phyloP scores from a whole-genome alignment of 2,329 filamentous ascomycete species.

The Xylariomycetidae sp. region DNA sequence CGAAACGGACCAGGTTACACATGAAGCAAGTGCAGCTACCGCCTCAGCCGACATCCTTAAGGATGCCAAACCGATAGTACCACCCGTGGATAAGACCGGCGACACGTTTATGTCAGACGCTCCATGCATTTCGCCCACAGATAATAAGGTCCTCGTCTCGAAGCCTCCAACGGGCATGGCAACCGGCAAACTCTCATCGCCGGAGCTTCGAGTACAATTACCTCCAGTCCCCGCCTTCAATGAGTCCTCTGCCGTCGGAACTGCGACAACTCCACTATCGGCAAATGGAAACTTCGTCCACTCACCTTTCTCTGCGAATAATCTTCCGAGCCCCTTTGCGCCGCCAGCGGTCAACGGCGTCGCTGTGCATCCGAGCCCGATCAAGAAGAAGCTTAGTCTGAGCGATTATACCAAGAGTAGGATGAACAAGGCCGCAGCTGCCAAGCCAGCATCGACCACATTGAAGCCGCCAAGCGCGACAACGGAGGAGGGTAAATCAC shows the following conservation, averaged over 20 bases:
- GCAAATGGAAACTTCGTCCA: slow-evolving; percentile 38
- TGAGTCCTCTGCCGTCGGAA: slow-evolving; percentile 30
- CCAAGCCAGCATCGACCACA: slow-evolving; percentile 31
- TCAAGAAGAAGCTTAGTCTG: slow-evolving; percentile 63
- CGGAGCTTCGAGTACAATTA: slow-evolving; percentile 44
- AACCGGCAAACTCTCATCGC: slow-evolving; percentile 17
- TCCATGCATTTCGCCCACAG: slow-evolving; percentile 22
- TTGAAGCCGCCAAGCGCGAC: slow-evolving; percentile 34
- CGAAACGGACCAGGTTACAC: slow-evolving; percentile 39
- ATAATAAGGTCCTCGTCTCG: slow-evolving; percentile 7
- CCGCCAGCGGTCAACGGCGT: slow-evolving; percentile 38
- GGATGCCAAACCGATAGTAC: slow-evolving; percentile 4
- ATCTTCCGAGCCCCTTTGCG: slow-evolving; percentile 39
- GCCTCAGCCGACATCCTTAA: slow-evolving; percentile 12
- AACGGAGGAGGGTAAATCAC: slow-evolving; percentile 37
- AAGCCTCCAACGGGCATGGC: slow-evolving; percentile 1
- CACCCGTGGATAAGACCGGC: slow-evolving; percentile 10
- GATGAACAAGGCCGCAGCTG: slow-evolving; percentile 49
- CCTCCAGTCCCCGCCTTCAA: slow-evolving; percentile 51
- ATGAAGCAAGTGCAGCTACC: no score
- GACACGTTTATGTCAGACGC: slow-evolving; percentile 31
- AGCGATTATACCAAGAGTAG: slow-evolving; percentile 61
- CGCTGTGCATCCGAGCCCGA: slow-evolving; percentile 49
- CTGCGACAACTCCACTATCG: slow-evolving; percentile 42
- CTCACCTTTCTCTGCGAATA: slow-evolving; percentile 44